Conservation (phyloP, 768 basidiomycete species). For the Tylopilus plumbeoviolaceoides region DNA sequence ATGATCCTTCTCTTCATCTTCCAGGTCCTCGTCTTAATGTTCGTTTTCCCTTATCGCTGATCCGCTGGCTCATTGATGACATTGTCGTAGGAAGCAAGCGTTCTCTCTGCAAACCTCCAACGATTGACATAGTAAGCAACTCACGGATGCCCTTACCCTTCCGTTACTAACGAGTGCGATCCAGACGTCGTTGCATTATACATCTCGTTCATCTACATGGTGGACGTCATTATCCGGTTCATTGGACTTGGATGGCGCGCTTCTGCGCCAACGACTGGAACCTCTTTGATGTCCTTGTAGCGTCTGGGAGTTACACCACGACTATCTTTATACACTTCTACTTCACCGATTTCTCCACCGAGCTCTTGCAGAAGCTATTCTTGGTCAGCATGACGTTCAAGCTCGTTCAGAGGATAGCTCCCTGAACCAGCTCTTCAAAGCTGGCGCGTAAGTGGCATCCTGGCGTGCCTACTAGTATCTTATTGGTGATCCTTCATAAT, state of each 20-base stretch:
- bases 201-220: not conserved
- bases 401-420: not conserved
- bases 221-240: not conserved
- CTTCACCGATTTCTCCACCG: not conserved
- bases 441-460: too few relatives aligned
- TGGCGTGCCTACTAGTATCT: too few relatives aligned
- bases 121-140: not conserved
- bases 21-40: constrained; percentile 67
- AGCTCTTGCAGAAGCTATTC: not conserved
- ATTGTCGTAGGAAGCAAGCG: not conserved
- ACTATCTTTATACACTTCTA: not conserved
- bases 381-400: not conserved
- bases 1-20: constrained; percentile 79
- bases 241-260: not conserved
- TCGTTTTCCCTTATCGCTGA: not conserved
- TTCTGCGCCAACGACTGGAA: not conserved
- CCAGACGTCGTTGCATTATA: not conserved
- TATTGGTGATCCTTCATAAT: too few relatives aligned
- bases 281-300: not conserved
- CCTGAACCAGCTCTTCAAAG: too few relatives aligned
- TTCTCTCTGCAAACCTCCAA: not conserved
- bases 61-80: not conserved
- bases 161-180: not conserved
- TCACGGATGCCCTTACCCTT: not conserved
- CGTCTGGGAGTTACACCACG: not conserved